Conservation (phyloP, 352 stramenopile genomes). For the Pythium brassicae region DNA sequence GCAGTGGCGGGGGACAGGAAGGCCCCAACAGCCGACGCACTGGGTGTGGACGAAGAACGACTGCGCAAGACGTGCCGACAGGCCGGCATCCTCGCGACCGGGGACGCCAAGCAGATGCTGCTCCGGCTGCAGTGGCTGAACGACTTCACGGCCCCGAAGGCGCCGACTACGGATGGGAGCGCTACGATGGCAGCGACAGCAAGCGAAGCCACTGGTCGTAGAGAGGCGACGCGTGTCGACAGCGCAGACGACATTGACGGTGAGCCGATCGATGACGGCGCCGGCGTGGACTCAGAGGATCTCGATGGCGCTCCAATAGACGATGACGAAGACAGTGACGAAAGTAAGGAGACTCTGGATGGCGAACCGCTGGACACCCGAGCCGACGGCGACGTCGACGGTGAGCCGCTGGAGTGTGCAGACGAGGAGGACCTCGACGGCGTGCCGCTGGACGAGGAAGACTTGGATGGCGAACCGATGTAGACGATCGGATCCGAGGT, state of each 20-base stretch:
- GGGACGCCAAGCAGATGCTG: constrained; percentile 34
- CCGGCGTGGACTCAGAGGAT: neutral
- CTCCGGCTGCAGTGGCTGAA: constrained; percentile 60
- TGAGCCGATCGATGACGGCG: constrained; percentile 21
- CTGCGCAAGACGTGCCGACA: constrained; percentile 67
- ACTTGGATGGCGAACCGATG: constrained; percentile 30
- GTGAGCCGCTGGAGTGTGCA: constrained; percentile 19
- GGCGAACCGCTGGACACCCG: constrained; percentile 6
- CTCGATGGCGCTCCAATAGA: constrained; percentile 27
- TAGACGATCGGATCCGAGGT: neutral
- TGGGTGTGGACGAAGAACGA: constrained; percentile 39
- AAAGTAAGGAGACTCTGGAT: constrained; percentile 3
- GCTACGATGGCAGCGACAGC: neutral
- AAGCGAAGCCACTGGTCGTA: neutral
- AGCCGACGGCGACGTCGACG: constrained; percentile 15
- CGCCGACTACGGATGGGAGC: neutral
- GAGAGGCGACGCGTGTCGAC: constrained; percentile 1
- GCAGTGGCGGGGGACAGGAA: neutral
- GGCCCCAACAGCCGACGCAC: constrained; percentile 5
- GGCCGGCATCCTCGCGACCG: constrained; percentile 52
- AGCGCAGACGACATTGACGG: constrained; percentile 32
- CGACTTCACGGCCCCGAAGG: constrained; percentile 54
- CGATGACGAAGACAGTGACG: constrained; percentile 14
- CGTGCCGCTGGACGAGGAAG: constrained; percentile 19
- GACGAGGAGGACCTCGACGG: constrained; percentile 29